Base-by-base conservation (phyloP, 1,139 yeast species). In the Pichia sp. region DNA sequence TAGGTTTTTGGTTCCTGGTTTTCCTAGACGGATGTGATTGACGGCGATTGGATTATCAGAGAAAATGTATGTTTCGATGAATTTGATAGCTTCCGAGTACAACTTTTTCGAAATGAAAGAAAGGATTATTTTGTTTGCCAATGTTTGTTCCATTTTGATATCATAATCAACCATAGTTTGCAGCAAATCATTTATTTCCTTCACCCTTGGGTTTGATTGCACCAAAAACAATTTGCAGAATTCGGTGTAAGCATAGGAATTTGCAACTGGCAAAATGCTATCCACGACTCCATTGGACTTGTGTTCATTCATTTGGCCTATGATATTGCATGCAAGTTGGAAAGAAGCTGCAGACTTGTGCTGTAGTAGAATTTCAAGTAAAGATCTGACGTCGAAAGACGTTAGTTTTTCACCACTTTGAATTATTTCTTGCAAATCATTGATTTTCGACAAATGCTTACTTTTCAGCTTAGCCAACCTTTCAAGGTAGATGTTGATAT, bases 231-330 rank as follows among this genome's bases (percentile, higher is more conserved):
- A 47, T 16, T 64, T 65, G 14, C 63, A 62, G 46, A 68, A 54
- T 6, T 60, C 58, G n/a, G 62, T 49, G 48, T 67, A 67, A 5
- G 63, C 40, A 50, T 64, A 63, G 1, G 69, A 60, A 44, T 61
- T 60, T 1, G 67, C 61, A 1, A 66, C 58, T 7, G 71, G 70
- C 44, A 67, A 59, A 6, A 64, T 50, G 4, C 64, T 64, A 41
- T 48, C 53, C 27, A 4, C 56, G 50, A 38, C 50, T 14, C 38
- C 47, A 29, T 43, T n/a, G 48, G 55, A 30, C 59, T 62, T 52
- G 40, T 54, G 48, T 36, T 56, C 56, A 56, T 63, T 62, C 64
- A 64, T 62, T 54, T 62, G 59, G 17, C 54, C 48, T 12, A 66
- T 46, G 9, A 66, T 44, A 44, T 49, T 54, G 42, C 58, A 55